Percentiles rank a stretch among this genome's conserved stretches.
Conservation (phyloP, 2,329 filamentous ascomycete genomes). For the Alternaria consortialis region DNA sequence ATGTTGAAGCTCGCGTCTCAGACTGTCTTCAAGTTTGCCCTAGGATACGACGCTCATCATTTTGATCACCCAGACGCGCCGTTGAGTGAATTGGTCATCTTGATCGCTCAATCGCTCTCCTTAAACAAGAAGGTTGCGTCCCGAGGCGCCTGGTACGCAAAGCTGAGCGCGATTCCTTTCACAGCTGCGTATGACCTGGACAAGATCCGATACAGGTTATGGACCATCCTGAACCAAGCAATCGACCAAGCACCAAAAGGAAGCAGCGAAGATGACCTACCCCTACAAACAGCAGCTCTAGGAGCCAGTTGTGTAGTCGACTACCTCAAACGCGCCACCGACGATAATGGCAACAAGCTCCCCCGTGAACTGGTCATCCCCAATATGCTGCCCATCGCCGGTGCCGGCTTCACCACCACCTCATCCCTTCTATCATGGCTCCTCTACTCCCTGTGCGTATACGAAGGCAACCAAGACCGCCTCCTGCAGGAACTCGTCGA, state of each 20-base stretch:
- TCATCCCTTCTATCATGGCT: slow-evolving; percentile 35
- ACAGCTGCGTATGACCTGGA: slow-evolving; percentile 16
- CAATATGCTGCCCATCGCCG: slow-evolving; percentile 19
- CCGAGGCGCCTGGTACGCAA: slow-evolving; percentile 22
- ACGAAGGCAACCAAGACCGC: slow-evolving; percentile 29
- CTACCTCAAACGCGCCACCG: slow-evolving; percentile 30
- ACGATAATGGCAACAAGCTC: slow-evolving; percentile 34
- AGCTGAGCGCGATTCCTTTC: slow-evolving; percentile 15
- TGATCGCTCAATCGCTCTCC: slow-evolving; percentile 19
- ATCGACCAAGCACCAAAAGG: slow-evolving; percentile 20
- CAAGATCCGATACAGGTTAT: slow-evolving; percentile 11
- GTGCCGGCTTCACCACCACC: slow-evolving; percentile 33
- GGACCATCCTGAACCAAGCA: slow-evolving; percentile 13
- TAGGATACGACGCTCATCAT: slow-evolving; percentile 20
- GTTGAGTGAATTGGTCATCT: slow-evolving; percentile 16
- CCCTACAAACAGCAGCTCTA: slow-evolving; percentile 49
- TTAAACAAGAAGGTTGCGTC: slow-evolving; percentile 25
- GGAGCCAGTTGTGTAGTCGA: slow-evolving; percentile 41
- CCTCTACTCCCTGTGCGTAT: slow-evolving; percentile 28
- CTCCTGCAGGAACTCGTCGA: slow-evolving; percentile 34
- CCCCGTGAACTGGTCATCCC: slow-evolving; percentile 25
- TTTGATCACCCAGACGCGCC: slow-evolving; percentile 17
- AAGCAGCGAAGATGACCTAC: slow-evolving; percentile 22
- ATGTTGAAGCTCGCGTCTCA: slow-evolving; percentile 26
- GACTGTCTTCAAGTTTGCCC: slow-evolving; percentile 19